Evolutionary conservation across 1,139 yeast species (phyloP), one percentile per base, ranked within the genome.

Genomic region (Magnusiomyces tetraspermus): DNA sequence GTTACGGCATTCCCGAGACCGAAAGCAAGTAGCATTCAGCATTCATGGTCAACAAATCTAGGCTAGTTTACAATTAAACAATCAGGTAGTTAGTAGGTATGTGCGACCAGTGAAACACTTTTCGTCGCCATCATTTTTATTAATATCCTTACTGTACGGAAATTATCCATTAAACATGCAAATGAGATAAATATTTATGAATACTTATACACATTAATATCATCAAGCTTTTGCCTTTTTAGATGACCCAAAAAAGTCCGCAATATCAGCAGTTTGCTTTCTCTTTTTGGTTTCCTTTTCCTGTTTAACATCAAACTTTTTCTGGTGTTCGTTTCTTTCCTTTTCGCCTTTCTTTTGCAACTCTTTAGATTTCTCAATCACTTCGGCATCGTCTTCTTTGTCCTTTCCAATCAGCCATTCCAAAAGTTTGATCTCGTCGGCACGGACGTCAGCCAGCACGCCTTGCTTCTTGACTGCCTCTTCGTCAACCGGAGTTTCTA

Each of bases 401-500:
- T 65, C 53, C 54, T 71, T 78, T 1, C 80, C 92, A 42, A 75
- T 75, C 51, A 83, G 70, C 87, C 86, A 85, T 65, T 85, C 89
- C 38, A 80, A 62, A 47, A 83, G 69, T 56, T 66, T 68, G 46
- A 94, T 84, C 66, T 92, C 98, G 50, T 83, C 85, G 1, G 90
- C 96, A 66, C 90, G 85, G 1, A 76, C 68, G 1, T 71, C 68
- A 31, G 80, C 82, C 26, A 51, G 57, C 19, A 51, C 55, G 22
- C 51, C 61, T 21, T 49, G 74, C 4, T 45, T 45, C 15, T 13
- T 40, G 10, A 19, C 24, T 72, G 58, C 81, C 79, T 50, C 78
- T 71, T 40, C 74, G 23, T 63, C 83, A 17, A 77, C 78, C 0
- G 98, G 98, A 0, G 97, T 90, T 63, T 92, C 99, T 55, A 92